Evolutionary conservation across 2,329 filamentous ascomycete genomes (phyloP), one percentile per base, ranked within the genome.

Genomic region (Epichloe uncinata): DNA sequence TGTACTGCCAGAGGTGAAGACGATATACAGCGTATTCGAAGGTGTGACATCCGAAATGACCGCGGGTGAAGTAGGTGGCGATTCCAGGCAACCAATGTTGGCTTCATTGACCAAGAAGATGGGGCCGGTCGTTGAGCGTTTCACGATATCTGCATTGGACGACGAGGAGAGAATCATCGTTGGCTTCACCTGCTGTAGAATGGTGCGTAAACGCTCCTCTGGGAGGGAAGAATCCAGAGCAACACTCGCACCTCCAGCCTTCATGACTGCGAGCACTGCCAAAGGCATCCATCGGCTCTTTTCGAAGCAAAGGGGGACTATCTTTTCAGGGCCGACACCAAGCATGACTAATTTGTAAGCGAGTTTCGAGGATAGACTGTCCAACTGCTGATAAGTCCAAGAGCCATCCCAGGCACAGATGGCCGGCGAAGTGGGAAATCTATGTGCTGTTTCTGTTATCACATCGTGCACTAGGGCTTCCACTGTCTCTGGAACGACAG

Each of bases 341-440:
- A 45, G 9, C 13, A n/a, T 18, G 9, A 45, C 35, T n/a, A 58
- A 41, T 16, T 49, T 43, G 5, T 43, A 35, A 13, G 59, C 58
- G 16, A 60, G 49, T 3, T 45, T 49, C 4, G 45, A 45, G 1
- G 53, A 38, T 12, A 53, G 26, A 4, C 6, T 9, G 22, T 56
- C 48, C 5, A 71, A 58, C 26, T 71, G 16, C 54, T 64, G 52
- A 48, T 67, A 22, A 63, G 58, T 49, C 67, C 68, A 53, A 65
- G 66, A 58, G 70, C 75, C 48, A 73, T 73, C 59, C 54, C 54
- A 56, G 16, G 54, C 50, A 20, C 47, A 48, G 1, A 63, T 40
- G 0, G 61, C 61, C 4, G 44, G 45, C 3, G 46, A 45, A 12
- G 45, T 18, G 1, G 55, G 56, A 11, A 54, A 46, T 1, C 30